Conservation (phyloP, 83 land plant species). For the Diphasiastrum complanatum region DNA sequence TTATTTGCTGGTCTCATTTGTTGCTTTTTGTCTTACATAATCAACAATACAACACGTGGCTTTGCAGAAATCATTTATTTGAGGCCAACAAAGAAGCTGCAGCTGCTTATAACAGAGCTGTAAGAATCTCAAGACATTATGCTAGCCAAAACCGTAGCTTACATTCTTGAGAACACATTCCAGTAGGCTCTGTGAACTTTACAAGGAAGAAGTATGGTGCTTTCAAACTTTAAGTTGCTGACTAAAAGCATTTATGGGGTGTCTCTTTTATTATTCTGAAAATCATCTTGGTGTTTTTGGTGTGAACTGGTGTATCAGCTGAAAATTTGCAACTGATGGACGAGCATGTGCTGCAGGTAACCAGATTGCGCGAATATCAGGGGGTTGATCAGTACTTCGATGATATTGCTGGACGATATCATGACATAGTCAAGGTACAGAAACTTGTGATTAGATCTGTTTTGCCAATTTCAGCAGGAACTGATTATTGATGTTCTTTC, state of each 20-base stretch:
- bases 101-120: constrained; percentile 89
- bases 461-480: not conserved
- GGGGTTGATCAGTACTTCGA: constrained; percentile 98
- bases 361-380: constrained; percentile 94
- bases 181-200: no score
- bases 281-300: not conserved
- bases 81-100: constrained; percentile 93
- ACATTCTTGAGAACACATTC: no score
- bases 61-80: constrained; percentile 59
- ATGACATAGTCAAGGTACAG: constrained; percentile 73
- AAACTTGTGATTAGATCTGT: not conserved
- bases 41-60: not conserved
- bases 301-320: no score
- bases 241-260: no score
- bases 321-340: no score
- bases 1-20: not conserved
- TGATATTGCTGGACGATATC: constrained; percentile 85
- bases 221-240: no score
- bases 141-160: no score
- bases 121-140: constrained; percentile 19
- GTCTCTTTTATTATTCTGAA: constrained; percentile 1
- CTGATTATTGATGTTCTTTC: not conserved
- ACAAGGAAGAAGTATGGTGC: no score
- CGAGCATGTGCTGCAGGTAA: no score
- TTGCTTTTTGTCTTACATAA: constrained; percentile 6